Percentiles rank a stretch among this genome's conserved stretches.
Conservation (phyloP, 2,329 filamentous ascomycete species). For the Alternaria incomplexa region DNA sequence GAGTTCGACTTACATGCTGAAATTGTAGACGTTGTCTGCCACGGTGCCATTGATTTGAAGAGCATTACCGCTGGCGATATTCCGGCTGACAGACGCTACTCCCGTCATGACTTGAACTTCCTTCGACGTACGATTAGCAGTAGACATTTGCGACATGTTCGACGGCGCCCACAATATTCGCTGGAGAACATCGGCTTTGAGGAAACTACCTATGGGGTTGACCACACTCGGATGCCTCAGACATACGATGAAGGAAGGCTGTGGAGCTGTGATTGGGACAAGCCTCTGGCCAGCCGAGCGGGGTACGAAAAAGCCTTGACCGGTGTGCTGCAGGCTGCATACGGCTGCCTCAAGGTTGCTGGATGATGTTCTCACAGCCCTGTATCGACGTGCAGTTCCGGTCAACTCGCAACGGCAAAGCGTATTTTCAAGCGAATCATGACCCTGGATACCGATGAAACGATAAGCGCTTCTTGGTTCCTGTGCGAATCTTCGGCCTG, state of each 20-base stretch:
- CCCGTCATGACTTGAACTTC: not conserved
- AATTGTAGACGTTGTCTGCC: not conserved
- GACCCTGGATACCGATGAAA: not conserved
- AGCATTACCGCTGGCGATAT: conserved; percentile 4
- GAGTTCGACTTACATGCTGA: conserved; percentile 5
- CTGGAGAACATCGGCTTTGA: not conserved
- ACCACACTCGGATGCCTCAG: not conserved
- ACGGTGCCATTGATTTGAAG: conserved; percentile 3
- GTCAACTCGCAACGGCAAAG: not conserved
- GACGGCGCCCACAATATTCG: not conserved
- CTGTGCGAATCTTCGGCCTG: not conserved
- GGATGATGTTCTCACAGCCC: not conserved
- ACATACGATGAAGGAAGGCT: not conserved
- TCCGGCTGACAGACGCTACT: not conserved
- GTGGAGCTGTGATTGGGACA: not conserved
- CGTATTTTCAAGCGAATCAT: not conserved
- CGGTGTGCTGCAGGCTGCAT: not conserved
- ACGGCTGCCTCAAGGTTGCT: not conserved
- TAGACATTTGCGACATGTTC: not conserved
- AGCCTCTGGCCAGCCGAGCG: not conserved
- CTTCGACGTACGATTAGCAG: not conserved
- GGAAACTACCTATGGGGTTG: not conserved
- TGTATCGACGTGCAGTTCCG: not conserved
- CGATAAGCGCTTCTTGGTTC: not conserved
- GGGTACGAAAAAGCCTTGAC: not conserved